These are phyloP conservation scores for Hypoxylon perforatum DNA, from an alignment of 495 filamentous ascomycete species.

Conservation along the genomic window DNA sequence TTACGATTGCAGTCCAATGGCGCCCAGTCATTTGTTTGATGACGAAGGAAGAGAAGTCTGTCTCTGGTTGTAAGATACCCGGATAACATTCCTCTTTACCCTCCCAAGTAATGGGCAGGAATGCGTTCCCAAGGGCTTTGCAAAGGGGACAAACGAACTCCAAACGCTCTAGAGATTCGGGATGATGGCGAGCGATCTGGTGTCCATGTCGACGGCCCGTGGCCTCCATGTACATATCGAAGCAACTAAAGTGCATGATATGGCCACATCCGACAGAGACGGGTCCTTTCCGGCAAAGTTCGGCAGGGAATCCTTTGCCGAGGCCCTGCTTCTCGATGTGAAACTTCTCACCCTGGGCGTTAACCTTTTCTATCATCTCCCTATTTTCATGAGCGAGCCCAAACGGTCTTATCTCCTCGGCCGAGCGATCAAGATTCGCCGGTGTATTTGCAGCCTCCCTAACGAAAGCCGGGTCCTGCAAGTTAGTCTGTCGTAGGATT, in stretches of 20 bases:
- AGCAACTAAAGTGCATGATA: conserved; percentile 98
- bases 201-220: conserved; percentile 84
- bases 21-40: conserved; percentile 52
- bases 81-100: conserved; percentile 85
- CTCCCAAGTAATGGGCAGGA: conserved; percentile 96
- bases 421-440: conserved; percentile 81
- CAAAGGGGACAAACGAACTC: conserved; percentile 99
- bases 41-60: conserved; percentile 74
- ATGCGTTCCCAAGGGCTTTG: conserved; percentile 95
- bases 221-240: conserved; percentile 87
- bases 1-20: conserved; percentile 52
- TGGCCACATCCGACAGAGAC: conserved; percentile 94
- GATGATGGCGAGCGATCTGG: conserved; percentile 93
- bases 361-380: conserved; percentile 77
- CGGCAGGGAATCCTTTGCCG: conserved; percentile 85
- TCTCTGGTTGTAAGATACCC: conserved; percentile 67
- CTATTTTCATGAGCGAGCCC: conserved; percentile 90
- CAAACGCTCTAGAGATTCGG: conserved; percentile 76
- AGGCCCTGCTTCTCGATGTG: conserved; percentile 81
- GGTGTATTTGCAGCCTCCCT: conserved; percentile 83
- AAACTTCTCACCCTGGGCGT: conserved; percentile 74
- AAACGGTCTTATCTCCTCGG: conserved; percentile 84
- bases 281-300: conserved; percentile 75
- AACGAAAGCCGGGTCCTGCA: conserved; percentile 83
- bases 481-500: conserved; percentile 85